Percentiles rank a stretch among this genome's conserved stretches.
phyloP scores from a whole-genome alignment of 352 stramenopile genomes.

The Stramenopiles sp. region DNA sequence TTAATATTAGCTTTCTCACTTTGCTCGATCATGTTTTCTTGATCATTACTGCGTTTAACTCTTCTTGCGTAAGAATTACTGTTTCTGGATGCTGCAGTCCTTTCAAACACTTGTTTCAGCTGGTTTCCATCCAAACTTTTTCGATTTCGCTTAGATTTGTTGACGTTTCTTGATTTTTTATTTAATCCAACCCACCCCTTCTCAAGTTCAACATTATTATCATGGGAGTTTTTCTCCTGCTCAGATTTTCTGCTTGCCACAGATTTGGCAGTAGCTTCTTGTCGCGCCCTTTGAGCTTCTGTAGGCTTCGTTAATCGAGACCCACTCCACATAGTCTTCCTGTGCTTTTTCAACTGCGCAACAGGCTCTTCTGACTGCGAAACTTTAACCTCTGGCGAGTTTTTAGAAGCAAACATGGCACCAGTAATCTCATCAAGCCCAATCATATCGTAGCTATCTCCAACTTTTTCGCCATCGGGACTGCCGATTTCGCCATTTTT shows the following conservation, averaged over 20 bases:
- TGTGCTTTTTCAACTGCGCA: neutral
- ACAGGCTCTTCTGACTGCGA: neutral
- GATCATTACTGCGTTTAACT: neutral
- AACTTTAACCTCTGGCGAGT: neutral
- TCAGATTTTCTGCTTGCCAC: neutral
- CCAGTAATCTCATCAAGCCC: neutral
- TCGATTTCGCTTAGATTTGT: neutral
- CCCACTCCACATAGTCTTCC: neutral
- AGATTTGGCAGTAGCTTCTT: conserved; percentile 5
- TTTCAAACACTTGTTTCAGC: neutral
- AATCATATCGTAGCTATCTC: neutral
- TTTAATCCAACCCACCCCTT: neutral
- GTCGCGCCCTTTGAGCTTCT: neutral
- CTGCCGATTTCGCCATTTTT: neutral
- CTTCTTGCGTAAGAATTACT: neutral
- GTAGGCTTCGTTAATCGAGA: conserved; percentile 2
- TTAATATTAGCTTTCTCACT: neutral
- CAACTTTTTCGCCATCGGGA: neutral
- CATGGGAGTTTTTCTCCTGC: neutral
- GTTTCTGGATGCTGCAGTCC: neutral
- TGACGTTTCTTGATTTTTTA: neutral
- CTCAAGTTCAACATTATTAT: neutral
- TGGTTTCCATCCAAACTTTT: neutral
- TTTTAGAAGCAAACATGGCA: neutral
- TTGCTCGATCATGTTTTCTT: neutral